Base-by-base conservation (phyloP, 345 rosid genomes). In the Brassica carinata region DNA sequence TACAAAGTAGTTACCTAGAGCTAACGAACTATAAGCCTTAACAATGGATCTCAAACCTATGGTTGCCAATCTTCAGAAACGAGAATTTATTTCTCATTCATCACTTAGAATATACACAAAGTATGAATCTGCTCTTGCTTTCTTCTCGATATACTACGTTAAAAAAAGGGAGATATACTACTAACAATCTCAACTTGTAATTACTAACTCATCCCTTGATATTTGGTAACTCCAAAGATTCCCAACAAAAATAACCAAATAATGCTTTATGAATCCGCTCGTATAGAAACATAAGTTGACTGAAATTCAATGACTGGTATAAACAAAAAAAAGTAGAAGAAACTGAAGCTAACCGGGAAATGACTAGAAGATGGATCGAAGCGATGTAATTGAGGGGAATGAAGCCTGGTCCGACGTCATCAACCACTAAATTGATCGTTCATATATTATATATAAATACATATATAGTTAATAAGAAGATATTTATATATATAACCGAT, bases 331-430 rank as follows among this genome's bases (percentile, higher is more conserved):
- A 26, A 29, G 31, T 29, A 23, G 26, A 71, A 70, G n/a, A 48
- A 63, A 55, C 55, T 0, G n/a, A 72, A 27, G 55, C 77, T 64
- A 36, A 64, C 77, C 72, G 55, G 57, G 67, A 78, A 5, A 17
- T 34, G 2, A 64, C 23, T 27, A 1, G 31, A 78, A 64, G 71
- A 68, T 71, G 76, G 43, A 64, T 71, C 0, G 43, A 79, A 79
- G 83, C 83, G 57, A 79, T 79, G 81, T 78, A 82, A 82, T 89
- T 90, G 92, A 81, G 92, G 91, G 97, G 97, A 90, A 92, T 90
- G 97, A 92, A 92, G 97, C 94, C 97, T 92, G 97, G 97, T 92
- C 97, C 97, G 97, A 92, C 74, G 87, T 64, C 89, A 79, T 76
- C 81, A 86, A 84, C 77, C 69, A 29, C 61, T 34, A 63, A 36